Base-by-base conservation (phyloP, 2,329 filamentous ascomycete genomes). In the Colletotrichum eleusines region DNA sequence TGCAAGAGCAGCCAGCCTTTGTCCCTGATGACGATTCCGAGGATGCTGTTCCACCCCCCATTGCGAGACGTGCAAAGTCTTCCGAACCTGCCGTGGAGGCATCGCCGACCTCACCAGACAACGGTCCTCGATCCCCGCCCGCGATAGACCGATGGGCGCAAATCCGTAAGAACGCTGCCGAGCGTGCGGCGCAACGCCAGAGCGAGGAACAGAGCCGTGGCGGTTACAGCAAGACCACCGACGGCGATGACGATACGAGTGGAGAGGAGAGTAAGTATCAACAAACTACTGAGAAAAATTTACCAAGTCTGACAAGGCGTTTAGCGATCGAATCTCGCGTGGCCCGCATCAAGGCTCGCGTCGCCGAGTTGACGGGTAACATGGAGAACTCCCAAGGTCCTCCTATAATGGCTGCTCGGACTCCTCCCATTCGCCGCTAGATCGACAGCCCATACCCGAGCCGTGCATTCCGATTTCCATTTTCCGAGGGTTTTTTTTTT, bases 261-360 rank as follows among this genome's bases (percentile, higher is more conserved):
- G 94, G 93, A 66, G 95, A 98, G 87, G 95, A 97, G 86, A 96
- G 92, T 94, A 85, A 88, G 93, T 91, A 44, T 31, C 12, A 33
- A 42, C 26, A n/a, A 42, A 58, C 53, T 44, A 44, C 20, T 50
- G 46, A 26, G 12, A 2, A 20, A 18, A 16, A 33, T 9, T 31
- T 5, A n/a, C 9, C n/a, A 31, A 51, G 38, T 63, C 76, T 79
- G 79, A 78, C 79, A 60, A 53, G 1, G 51, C 16, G 31, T 64
- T n/a, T 75, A 97, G 94, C 95, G 44, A 98, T 98, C 77, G 96
- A 99, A 81, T 95, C 94, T 59, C 93, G 96, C 74, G 96, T 98
- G 71, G 96, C 96, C 59, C 93, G 96, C 73, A 99, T 99, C 87
- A 98, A 98, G 84, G 96, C 96, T 71, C 92, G 96, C 73, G 96